Evolutionary conservation across 768 basidiomycete species (phyloP).

Genomic region (Postia placenta): DNA sequence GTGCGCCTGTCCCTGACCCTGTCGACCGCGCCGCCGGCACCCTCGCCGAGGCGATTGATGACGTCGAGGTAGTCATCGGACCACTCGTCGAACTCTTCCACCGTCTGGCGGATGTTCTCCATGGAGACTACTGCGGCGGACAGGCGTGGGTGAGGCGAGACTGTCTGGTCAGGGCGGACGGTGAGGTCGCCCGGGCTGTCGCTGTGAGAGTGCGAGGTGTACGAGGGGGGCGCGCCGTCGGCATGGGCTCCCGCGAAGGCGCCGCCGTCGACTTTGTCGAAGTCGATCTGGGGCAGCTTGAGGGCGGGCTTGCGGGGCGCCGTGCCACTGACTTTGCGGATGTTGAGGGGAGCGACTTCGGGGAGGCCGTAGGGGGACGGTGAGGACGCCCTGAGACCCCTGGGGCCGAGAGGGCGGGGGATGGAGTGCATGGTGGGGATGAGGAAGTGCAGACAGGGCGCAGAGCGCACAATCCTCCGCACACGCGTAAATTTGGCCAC

Average conservation of each 20-base stretch:
- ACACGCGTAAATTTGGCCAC: background rate
- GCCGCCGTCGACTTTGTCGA: conserved; percentile 13
- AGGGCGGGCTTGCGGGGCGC: conserved; percentile 28
- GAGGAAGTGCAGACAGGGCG: conserved; percentile 5
- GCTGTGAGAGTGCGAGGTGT: conserved; percentile 27
- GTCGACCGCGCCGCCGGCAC: conserved; percentile 94
- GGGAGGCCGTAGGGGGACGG: conserved; percentile 28
- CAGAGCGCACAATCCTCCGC: conserved; percentile 2
- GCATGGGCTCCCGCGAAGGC: conserved; percentile 19
- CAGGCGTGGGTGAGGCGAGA: conserved; percentile 30
- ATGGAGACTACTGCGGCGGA: conserved; percentile 18
- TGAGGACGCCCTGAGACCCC: conserved; percentile 37
- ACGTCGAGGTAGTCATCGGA: conserved; percentile 74
- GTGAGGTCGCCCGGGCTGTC: conserved; percentile 36
- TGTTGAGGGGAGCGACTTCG: conserved; percentile 34
- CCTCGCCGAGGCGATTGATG: conserved; percentile 78
- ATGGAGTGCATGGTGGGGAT: conserved; percentile 20
- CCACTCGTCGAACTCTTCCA: conserved; percentile 41
- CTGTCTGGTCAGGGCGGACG: conserved; percentile 34
- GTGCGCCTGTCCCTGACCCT: conserved; percentile 85
- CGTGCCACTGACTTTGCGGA: conserved; percentile 34
- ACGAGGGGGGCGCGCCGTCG: conserved; percentile 22
- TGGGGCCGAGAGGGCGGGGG: conserved; percentile 47
- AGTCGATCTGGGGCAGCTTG: conserved; percentile 26
- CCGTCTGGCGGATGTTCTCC: conserved; percentile 23